Evolutionary conservation across 2,329 filamentous ascomycete genomes (phyloP).

Genomic region (Diaporthe destruens): DNA sequence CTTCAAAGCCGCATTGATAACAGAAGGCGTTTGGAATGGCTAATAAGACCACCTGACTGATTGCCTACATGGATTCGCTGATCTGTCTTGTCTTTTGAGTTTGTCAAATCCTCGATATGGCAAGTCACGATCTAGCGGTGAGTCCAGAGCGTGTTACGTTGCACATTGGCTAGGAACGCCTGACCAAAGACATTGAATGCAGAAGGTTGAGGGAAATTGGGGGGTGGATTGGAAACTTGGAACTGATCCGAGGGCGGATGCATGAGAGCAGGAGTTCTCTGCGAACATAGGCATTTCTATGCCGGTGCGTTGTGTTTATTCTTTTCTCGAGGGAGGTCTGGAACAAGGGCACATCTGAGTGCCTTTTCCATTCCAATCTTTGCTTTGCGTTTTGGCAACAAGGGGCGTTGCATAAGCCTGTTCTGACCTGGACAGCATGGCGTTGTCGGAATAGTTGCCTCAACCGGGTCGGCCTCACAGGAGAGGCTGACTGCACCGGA

Average conservation of each 20-base stretch:
- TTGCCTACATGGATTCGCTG: not conserved
- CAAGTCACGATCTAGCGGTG: not conserved
- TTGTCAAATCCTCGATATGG: not conserved
- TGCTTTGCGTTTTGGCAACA: not conserved
- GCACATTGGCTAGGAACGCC: not conserved
- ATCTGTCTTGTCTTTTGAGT: not conserved
- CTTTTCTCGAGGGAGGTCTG: constrained; percentile 7
- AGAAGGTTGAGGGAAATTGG: not conserved
- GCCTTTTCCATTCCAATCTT: not conserved
- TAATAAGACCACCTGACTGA: not conserved
- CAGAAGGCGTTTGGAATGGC: not conserved
- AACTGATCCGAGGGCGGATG: not conserved
- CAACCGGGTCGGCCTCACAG: not conserved
- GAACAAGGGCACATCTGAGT: not conserved
- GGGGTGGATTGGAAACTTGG: too few relatives aligned
- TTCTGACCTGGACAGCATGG: constrained; percentile 13
- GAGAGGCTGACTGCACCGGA: not conserved
- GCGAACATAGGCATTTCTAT: not conserved
- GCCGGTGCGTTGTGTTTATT: not conserved
- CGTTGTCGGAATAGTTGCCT: constrained; percentile 22
- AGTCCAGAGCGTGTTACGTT: not conserved
- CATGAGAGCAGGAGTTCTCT: not conserved
- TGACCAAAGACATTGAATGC: not conserved
- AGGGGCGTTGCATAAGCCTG: not conserved
- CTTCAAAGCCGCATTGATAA: not conserved